Base-by-base conservation (phyloP, 139 green algal genomes). In the Chlamydomonas applanata region DNA sequence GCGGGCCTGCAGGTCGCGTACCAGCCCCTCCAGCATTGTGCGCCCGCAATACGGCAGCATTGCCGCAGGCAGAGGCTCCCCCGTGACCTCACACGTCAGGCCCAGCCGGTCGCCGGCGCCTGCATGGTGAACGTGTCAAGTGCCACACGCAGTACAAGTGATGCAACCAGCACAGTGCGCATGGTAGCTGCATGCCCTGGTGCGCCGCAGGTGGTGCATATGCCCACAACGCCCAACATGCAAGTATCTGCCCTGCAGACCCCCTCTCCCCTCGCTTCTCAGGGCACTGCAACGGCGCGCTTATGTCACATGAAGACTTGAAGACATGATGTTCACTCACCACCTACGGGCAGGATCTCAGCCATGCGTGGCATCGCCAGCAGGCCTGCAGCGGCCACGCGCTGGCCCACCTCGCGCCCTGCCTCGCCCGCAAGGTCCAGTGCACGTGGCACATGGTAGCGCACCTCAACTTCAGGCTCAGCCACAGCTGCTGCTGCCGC, bases 321-420 rank as follows among this genome's bases (percentile, higher is more conserved):
- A 49, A 53, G 64, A 33, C n/a, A n/a, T n/a, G n/a, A n/a, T n/a
- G n/a, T n/a, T 11, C 40, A 49, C 40, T 44, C 81, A 82, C 94
- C 96, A 30, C 96, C 96, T 24, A 99, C 82, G 0, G 96, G 96
- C 78, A 96, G 96, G 20, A 99, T 94, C 79, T 99, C 96, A 0
- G 89, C 95, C 85, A 98, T 90, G 34, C 75, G 71, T 0, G 93
- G 94, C 80, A 98, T 75, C 9, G 85, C 87, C 62, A 84, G 69
- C 19, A 97, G 78, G 22, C 92, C 93, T 22, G 72, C 72, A 3
- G 76, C 81, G 20, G 81, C 79, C 19, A 88, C 72, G 24, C 44
- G 54, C 52, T 75, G 45, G 20, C 75, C 86, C 56, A 83, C 64
- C 19, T 71, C 59, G 19, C 77, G 54, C 3, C 83, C 82, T 0